Percentiles rank a stretch among this genome's conserved stretches.
Evolutionary conservation across 2,329 filamentous ascomycete genomes (phyloP).

Genomic region (Calonectria multiphialidica): DNA sequence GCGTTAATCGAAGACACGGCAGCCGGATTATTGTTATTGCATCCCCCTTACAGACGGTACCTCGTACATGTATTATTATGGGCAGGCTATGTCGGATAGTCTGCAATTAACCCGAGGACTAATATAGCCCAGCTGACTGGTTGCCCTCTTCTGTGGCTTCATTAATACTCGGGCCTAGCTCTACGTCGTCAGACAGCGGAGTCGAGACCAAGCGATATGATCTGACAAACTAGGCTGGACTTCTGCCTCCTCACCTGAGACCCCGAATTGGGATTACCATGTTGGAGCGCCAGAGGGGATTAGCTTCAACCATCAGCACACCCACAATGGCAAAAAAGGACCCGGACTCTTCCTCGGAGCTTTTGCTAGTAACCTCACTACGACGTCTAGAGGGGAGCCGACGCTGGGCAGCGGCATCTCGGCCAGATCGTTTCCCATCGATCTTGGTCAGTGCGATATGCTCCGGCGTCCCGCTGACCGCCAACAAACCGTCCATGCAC

Average conservation of each 20-base stretch:
- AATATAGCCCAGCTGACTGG: not conserved
- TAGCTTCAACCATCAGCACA: not conserved
- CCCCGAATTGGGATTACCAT: constrained; percentile 1
- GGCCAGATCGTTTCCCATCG: not conserved
- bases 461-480: not conserved
- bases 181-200: not conserved
- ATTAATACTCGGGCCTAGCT: not conserved
- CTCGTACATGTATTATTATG: not conserved
- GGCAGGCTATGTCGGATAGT: not conserved
- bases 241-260: not conserved
- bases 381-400: not conserved
- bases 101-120: not conserved
- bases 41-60: not conserved
- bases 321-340: not conserved
- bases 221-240: not conserved
- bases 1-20: not conserved
- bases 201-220: not conserved
- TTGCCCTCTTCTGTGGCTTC: not conserved
- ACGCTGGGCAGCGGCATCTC: not conserved
- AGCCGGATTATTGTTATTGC: constrained; percentile 1
- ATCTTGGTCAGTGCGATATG: constrained; percentile 3
- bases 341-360: not conserved
- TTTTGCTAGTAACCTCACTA: not conserved
- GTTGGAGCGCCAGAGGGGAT: not conserved
- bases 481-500: not conserved